phyloP scores from a whole-genome alignment of 495 filamentous ascomycete genomes.

The Chaetomium tenue region DNA sequence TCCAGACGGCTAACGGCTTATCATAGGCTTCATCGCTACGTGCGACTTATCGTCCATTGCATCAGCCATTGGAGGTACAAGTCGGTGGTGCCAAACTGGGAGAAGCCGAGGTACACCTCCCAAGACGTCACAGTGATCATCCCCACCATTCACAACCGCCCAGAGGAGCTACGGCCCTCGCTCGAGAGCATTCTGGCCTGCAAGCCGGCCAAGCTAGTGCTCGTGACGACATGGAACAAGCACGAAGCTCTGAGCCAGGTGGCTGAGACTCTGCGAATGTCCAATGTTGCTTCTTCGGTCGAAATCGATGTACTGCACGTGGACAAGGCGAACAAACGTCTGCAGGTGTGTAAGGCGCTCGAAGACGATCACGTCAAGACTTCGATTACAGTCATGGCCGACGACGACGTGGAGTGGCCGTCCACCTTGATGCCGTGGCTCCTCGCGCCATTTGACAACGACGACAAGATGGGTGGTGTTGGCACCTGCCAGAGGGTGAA shows the following conservation, averaged over 20 bases:
- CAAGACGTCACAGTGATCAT: conserved; percentile 58
- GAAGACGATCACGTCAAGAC: conserved; percentile 64
- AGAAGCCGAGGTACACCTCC: conserved; percentile 47
- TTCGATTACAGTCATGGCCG: conserved; percentile 73
- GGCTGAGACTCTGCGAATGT: conserved; percentile 40
- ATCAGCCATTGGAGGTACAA: conserved; percentile 53
- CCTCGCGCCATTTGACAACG: conserved; percentile 73
- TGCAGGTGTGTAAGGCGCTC: conserved; percentile 78
- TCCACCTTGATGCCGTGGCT: conserved; percentile 74
- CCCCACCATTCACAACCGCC: conserved; percentile 55
- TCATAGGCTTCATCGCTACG: conserved; percentile 50
- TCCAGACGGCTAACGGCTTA: conserved; percentile 23
- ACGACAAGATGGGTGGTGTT: conserved; percentile 73
- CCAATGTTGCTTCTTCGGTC: conserved; percentile 23
- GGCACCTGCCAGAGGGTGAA: conserved; percentile 79
- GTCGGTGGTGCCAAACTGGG: conserved; percentile 43
- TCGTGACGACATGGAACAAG: conserved; percentile 57
- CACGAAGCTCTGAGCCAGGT: conserved; percentile 45
- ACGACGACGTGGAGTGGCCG: conserved; percentile 88
- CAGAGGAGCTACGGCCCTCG: conserved; percentile 52
- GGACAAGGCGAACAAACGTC: conserved; percentile 66
- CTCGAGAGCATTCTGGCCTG: conserved; percentile 56
- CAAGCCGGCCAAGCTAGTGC: conserved; percentile 51
- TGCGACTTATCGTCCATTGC: conserved; percentile 54
- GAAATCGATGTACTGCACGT: conserved; percentile 46